Evolutionary conservation across 805 yeast species (phyloP).

Genomic region (Yamadazyma ubonensis): DNA sequence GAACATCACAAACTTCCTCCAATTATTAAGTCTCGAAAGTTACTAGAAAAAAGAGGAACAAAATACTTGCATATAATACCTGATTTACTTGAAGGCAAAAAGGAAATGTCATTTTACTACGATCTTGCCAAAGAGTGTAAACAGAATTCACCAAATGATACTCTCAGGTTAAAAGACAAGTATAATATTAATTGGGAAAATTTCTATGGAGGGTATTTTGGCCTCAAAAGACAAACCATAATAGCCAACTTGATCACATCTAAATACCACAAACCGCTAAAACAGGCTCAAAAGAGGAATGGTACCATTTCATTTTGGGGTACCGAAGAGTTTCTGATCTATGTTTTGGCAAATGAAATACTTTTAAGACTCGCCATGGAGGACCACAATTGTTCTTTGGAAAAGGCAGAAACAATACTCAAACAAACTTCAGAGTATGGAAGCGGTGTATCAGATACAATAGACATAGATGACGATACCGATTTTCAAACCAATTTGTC

Average conservation of each 20-base stretch:
- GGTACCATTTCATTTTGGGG: constrained; percentile 63
- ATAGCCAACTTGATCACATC: constrained; percentile 46
- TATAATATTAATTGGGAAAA: constrained; percentile 44
- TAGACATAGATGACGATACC: constrained; percentile 28
- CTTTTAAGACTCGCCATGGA: constrained; percentile 49
- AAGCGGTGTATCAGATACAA: constrained; percentile 29
- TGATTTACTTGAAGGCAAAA: constrained; percentile 42
- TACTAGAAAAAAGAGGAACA: constrained; percentile 26
- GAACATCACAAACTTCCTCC: constrained; percentile 19
- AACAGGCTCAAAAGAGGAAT: constrained; percentile 27
- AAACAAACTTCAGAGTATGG: constrained; percentile 52
- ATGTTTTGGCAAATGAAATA: constrained; percentile 64
- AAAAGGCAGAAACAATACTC: constrained; percentile 48
- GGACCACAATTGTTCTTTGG: constrained; percentile 39
- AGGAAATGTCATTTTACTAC: constrained; percentile 48
- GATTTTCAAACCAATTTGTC: background rate
- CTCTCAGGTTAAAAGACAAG: constrained; percentile 48
- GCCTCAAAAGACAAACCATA: constrained; percentile 53
- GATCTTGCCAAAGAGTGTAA: constrained; percentile 44
- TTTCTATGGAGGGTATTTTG: constrained; percentile 61
- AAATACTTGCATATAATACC: constrained; percentile 35
- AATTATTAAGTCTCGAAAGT: constrained; percentile 16
- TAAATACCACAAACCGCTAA: constrained; percentile 29
- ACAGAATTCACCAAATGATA: constrained; percentile 37
- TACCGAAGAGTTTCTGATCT: constrained; percentile 50